Evolutionary conservation across 352 stramenopile species (phyloP), one percentile per base, ranked within the genome.

Genomic region (Pythium graminicola): DNA sequence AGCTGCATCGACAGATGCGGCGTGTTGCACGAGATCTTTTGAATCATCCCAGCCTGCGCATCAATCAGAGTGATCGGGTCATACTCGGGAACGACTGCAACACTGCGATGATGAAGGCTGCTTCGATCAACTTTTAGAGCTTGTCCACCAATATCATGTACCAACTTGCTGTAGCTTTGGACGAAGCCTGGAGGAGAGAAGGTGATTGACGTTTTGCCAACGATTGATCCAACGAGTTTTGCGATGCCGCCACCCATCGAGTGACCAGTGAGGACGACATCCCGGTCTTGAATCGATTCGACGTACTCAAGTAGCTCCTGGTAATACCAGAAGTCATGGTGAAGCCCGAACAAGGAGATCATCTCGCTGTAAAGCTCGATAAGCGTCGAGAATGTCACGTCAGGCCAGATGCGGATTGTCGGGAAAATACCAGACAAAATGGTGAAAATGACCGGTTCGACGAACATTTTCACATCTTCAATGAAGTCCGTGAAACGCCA

Each of bases 381-480:
- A 11, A 93, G 50, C 32, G 80, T 93, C 29, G 82, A 90, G 50
- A 90, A 91, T 2, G 82, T 93, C 31, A 91, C 76, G 57, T 96
- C 86, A 0, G 84, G 83, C 84, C 84, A 95, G 48, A 96, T 95
- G n/a, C 86, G 77, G 53, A 96, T 94, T 1, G 86, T 95, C 2
- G 86, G 86, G 58, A 96, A 96, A 36, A 96, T 74, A 2, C 77
- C 81, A 4, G 82, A 95, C 17, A 96, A 31, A n/a, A 92, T 75
- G 24, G 79, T 84, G 55, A 96, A 92, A 40, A 95, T 85, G 7
- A 96, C 82, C 1, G 86, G 86, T 64, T 96, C 86, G 33, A 85
- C 73, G 67, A 89, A 93, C 82, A 95, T 93, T 66, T 95, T 96
- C 47, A 92, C 79, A 50, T 96, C 86, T 54, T 96, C 86, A 19